Evolutionary conservation across 1,284 basidiomycete genomes (phyloP).

Genomic region (Apiotrichum brassicae): DNA sequence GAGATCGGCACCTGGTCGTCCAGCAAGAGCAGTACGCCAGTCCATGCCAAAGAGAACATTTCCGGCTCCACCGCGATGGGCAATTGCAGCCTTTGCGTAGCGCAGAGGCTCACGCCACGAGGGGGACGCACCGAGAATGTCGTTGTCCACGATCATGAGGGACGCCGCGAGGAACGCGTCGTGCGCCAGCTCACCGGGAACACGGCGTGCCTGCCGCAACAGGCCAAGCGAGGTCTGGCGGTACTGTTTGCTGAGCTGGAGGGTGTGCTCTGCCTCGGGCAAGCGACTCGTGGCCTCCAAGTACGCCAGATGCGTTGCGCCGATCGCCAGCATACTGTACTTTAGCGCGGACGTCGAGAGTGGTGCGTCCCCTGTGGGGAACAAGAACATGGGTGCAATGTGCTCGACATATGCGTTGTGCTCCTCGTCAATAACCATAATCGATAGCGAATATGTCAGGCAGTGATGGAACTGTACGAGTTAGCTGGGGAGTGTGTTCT

Average conservation of each 20-base stretch:
- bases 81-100: constrained; percentile 23
- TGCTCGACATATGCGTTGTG: constrained; percentile 38
- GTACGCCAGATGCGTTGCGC: constrained; percentile 27
- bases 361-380: constrained; percentile 25
- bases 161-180: constrained; percentile 31
- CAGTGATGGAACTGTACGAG: constrained; percentile 40
- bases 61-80: constrained; percentile 28
- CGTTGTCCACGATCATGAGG: constrained; percentile 25
- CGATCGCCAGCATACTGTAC: constrained; percentile 29
- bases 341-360: constrained; percentile 30
- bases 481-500: neutral
- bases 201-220: constrained; percentile 23
- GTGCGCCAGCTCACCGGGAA: constrained; percentile 22
- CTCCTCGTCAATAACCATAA: constrained; percentile 36
- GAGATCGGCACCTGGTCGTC: neutral
- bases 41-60: constrained; percentile 24
- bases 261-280: constrained; percentile 10
- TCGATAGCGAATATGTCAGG: constrained; percentile 37
- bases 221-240: constrained; percentile 22
- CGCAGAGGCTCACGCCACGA: constrained; percentile 33
- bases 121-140: constrained; percentile 27
- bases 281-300: constrained; percentile 13
- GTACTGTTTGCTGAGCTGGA: constrained; percentile 21
- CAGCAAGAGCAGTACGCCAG: constrained; percentile 8
- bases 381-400: constrained; percentile 34